Evolutionary conservation across 2,329 filamentous ascomycete species (phyloP).

Genomic region (Tolypocladium sp.): DNA sequence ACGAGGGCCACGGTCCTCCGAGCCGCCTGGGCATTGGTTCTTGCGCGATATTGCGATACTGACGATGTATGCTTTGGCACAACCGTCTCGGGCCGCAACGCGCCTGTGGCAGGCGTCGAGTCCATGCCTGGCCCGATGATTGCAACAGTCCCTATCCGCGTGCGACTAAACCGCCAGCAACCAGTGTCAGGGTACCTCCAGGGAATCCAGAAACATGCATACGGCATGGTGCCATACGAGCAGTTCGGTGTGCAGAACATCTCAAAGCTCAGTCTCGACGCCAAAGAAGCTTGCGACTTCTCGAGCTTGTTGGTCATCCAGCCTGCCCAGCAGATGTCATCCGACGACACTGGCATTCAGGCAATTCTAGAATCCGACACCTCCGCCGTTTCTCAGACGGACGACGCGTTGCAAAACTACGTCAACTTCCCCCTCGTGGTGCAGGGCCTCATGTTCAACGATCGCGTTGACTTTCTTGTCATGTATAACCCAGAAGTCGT

Average conservation of each 20-base stretch:
- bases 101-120: conserved; percentile 14
- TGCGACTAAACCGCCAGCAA: conserved; percentile 5
- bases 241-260: conserved; percentile 13
- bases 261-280: conserved; percentile 6
- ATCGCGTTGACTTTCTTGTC: too few species aligned
- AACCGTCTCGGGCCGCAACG: conserved; percentile 17
- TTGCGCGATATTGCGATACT: conserved; percentile 9
- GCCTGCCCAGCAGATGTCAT: conserved; percentile 1
- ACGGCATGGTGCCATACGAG: conserved; percentile 7
- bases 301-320: conserved; percentile 17
- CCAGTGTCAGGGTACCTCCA: conserved; percentile 8
- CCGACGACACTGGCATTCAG: background rate
- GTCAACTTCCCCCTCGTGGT: conserved; percentile 5
- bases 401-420: conserved; percentile 2
- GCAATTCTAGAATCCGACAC: background rate
- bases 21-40: conserved; percentile 15
- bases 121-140: conserved; percentile 19
- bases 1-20: conserved; percentile 11
- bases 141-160: conserved; percentile 17
- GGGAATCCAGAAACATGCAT: conserved; percentile 2
- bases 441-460: background rate
- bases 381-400: background rate
- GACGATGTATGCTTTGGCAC: conserved; percentile 16
- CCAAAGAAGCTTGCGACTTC: conserved; percentile 13
- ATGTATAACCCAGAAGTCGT: too few species aligned